Conservation (phyloP, 2,329 filamentous ascomycete species). For the Pseudogymnoascus sp. region DNA sequence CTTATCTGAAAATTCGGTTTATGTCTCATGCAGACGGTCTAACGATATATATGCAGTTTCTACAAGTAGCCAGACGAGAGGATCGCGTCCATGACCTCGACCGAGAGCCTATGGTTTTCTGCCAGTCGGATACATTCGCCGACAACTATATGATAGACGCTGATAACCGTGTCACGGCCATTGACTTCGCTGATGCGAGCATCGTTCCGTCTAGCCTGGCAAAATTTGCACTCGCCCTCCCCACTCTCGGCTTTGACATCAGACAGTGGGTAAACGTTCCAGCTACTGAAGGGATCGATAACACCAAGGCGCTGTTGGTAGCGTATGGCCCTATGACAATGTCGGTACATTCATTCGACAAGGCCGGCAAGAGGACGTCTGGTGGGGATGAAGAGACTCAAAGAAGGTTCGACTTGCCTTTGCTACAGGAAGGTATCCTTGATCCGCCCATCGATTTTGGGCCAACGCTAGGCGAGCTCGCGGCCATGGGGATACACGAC, state of each 20-base stretch:
- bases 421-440: neutral
- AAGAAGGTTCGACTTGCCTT: neutral
- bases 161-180: conserved; percentile 10
- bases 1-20: neutral
- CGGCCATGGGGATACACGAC: too few species aligned
- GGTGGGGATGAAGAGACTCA: neutral
- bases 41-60: neutral
- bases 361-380: neutral
- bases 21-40: neutral
- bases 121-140: conserved; percentile 15
- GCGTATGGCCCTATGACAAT: neutral
- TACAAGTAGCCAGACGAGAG: conserved; percentile 12
- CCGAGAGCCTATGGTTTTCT: conserved; percentile 19
- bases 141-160: conserved; percentile 19
- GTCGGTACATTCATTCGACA: neutral
- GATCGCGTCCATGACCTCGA: conserved; percentile 11
- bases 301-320: conserved; percentile 23
- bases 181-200: conserved; percentile 17
- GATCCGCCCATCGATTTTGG: neutral
- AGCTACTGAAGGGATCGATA: conserved; percentile 13
- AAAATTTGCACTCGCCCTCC: conserved; percentile 4
- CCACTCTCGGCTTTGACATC: conserved; percentile 9
- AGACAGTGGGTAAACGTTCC: conserved; percentile 11
- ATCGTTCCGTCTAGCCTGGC: conserved; percentile 19
- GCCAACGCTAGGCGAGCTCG: neutral